Conservation (phyloP, 768 basidiomycete species). For the Boletus eberwhitei region DNA sequence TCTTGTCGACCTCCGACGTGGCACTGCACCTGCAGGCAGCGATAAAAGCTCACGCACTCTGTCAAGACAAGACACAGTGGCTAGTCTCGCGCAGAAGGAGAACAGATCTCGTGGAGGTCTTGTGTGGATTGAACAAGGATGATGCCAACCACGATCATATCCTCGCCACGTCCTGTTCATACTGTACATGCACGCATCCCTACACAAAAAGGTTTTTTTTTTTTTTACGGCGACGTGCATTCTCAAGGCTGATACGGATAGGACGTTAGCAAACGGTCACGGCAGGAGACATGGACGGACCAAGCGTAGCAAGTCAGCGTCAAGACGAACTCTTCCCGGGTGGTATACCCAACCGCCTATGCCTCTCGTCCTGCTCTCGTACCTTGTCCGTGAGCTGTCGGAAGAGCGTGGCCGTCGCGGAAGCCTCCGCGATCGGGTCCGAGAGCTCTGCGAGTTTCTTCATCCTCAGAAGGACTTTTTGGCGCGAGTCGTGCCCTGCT, state of each 20-base stretch:
- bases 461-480: slow-evolving; percentile 42
- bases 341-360: slow-evolving; percentile 27
- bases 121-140: background rate
- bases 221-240: background rate
- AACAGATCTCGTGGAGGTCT: background rate
- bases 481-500: slow-evolving; percentile 37
- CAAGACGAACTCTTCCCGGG: slow-evolving; percentile 25
- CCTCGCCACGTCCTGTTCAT: background rate
- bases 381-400: slow-evolving; percentile 19
- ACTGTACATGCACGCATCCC: background rate
- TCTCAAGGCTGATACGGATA: background rate
- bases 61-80: background rate
- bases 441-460: slow-evolving; percentile 41
- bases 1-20: too few relatives aligned
- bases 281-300: background rate
- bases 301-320: background rate
- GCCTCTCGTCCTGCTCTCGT: slow-evolving; percentile 27
- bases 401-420: slow-evolving; percentile 11
- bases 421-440: slow-evolving; percentile 6
- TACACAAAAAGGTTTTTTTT: background rate
- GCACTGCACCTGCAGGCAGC: too few relatives aligned
- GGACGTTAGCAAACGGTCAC: background rate
- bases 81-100: too few relatives aligned
- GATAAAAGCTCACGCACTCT: background rate
- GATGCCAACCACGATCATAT: background rate